Evolutionary conservation across 371 early-diverging fungal species (phyloP).

Genomic region (Lichtheimia hyalospora): DNA sequence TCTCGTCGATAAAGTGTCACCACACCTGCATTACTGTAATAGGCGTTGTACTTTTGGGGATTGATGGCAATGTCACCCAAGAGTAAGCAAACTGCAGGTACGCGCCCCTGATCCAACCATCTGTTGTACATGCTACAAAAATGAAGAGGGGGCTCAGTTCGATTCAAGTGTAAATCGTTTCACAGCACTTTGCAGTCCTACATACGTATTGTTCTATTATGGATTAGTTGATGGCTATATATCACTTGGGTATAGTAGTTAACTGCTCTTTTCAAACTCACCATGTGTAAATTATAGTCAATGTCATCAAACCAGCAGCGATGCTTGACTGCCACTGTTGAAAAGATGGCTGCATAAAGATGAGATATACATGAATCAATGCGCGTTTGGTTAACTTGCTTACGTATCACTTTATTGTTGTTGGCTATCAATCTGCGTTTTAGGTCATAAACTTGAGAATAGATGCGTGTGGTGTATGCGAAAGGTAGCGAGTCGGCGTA

Average conservation of each 20-base stretch:
- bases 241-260: too few species aligned
- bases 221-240: too few species aligned
- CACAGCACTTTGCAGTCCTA: background rate
- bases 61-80: slow-evolving; percentile 42
- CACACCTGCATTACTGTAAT: slow-evolving; percentile 37
- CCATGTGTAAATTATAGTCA: slow-evolving; percentile 50
- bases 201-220: too few species aligned
- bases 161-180: slow-evolving; percentile 33
- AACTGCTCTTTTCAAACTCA: slow-evolving; percentile 1
- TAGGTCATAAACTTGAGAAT: too few species aligned
- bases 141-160: too few species aligned
- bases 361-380: too few species aligned
- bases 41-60: slow-evolving; percentile 26
- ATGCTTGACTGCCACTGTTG: slow-evolving; percentile 7
- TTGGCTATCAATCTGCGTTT: too few species aligned
- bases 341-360: too few species aligned
- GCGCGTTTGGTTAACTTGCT: too few species aligned
- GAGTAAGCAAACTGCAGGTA: slow-evolving; percentile 40
- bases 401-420: too few species aligned
- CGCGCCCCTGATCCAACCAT: slow-evolving; percentile 53
- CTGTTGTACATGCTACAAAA: slow-evolving; percentile 50
- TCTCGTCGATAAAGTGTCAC: slow-evolving; percentile 49
- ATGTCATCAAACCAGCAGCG: slow-evolving; percentile 44
- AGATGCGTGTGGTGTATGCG: too few species aligned
- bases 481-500: too few species aligned